These are phyloP conservation scores for Colletotrichum somersetense DNA, from an alignment of 2,329 filamentous ascomycete genomes.

Conservation along the genomic window DNA sequence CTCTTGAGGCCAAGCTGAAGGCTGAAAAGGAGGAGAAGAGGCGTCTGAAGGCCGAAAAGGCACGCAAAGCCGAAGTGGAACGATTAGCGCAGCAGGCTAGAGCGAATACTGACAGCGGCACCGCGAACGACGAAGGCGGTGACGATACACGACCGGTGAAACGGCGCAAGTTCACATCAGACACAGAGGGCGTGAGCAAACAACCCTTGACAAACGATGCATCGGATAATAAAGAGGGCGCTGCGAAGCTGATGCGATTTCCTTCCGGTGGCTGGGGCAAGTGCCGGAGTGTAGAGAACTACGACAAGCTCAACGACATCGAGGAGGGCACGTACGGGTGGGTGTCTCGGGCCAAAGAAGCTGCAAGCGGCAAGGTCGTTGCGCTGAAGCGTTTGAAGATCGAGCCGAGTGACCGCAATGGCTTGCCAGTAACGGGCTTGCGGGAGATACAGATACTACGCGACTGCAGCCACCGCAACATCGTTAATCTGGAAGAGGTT, in stretches of 20 bases:
- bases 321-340: constrained; percentile 97
- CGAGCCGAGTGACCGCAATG: constrained; percentile 77
- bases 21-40: constrained; percentile 92
- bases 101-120: constrained; percentile 41
- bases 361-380: constrained; percentile 81
- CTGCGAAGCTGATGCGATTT: constrained; percentile 77
- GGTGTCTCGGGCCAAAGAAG: constrained; percentile 86
- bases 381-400: constrained; percentile 96
- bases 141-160: constrained; percentile 66
- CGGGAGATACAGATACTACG: constrained; percentile 93
- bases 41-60: constrained; percentile 84
- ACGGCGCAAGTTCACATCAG: constrained; percentile 70
- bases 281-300: constrained; percentile 85
- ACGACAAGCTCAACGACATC: constrained; percentile 94
- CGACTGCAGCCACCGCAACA: constrained; percentile 83
- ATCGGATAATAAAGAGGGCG: constrained; percentile 45
- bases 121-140: constrained; percentile 47
- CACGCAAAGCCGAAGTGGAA: constrained; percentile 72
- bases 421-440: constrained; percentile 91
- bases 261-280: constrained; percentile 75
- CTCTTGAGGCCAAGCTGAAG: constrained; percentile 78
- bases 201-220: constrained; percentile 43
- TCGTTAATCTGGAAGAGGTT: constrained; percentile 86
- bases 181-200: constrained; percentile 44
- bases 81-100: constrained; percentile 47